These are phyloP conservation scores for Veloboletus limbatus DNA, from an alignment of 1,284 basidiomycete genomes.

Conservation along the genomic window DNA sequence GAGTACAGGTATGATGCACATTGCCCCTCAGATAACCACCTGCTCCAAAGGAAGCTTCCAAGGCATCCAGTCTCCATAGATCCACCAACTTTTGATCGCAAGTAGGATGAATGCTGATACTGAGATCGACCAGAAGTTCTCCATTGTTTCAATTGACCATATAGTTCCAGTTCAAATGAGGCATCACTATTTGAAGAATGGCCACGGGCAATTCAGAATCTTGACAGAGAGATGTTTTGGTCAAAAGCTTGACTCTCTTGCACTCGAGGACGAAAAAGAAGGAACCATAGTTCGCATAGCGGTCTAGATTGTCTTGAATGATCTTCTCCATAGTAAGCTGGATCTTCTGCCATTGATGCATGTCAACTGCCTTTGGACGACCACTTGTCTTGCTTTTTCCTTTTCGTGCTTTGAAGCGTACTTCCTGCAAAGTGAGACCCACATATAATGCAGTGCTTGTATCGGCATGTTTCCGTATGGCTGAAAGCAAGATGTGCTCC, in stretches of 20 bases:
- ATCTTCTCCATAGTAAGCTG: background rate
- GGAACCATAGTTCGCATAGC: constrained; percentile 3
- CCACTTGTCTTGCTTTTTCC: too few relatives aligned
- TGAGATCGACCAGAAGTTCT: constrained; percentile 4
- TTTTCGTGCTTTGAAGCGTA: constrained; percentile 15
- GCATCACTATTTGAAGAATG: constrained; percentile 1
- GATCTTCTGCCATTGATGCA: too few relatives aligned
- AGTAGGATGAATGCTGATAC: background rate
- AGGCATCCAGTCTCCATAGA: constrained; percentile 13
- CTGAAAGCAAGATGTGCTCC: constrained; percentile 7
- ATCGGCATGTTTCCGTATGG: constrained; percentile 6
- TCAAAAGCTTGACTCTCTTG: constrained; percentile 13
- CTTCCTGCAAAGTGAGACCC: too few relatives aligned
- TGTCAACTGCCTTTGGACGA: background rate
- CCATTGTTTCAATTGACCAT: constrained; percentile 4
- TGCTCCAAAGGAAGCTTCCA: constrained; percentile 11
- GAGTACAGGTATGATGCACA: constrained; percentile 9
- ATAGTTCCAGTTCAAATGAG: constrained; percentile 9
- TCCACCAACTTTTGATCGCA: background rate
- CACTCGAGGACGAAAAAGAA: constrained; percentile 17
- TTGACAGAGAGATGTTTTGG: background rate
- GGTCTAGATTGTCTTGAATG: background rate
- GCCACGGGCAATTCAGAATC: background rate
- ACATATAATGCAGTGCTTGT: too few relatives aligned
- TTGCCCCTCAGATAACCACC: constrained; percentile 1